Percentiles rank a stretch among this genome's conserved stretches.
Evolutionary conservation across 1,139 yeast genomes (phyloP).

Genomic region (Nakaseomyces delphensis): DNA sequence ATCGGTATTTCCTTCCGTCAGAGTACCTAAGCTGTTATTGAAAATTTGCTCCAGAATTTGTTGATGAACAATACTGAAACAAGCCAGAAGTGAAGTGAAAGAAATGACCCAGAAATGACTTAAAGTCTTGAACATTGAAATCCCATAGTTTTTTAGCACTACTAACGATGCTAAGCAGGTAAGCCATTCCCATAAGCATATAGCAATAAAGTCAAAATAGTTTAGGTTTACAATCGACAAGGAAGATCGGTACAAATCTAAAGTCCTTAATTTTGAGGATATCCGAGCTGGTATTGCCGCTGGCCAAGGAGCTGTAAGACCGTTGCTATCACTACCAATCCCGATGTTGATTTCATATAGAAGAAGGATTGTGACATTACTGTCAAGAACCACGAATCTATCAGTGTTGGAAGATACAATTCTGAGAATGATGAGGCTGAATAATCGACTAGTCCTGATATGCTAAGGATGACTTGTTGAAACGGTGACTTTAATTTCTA

Average conservation of each 20-base stretch:
- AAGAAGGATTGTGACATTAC: constrained; percentile 75
- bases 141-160: constrained; percentile 68
- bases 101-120: constrained; percentile 77
- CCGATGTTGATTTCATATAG: constrained; percentile 58
- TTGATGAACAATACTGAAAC: constrained; percentile 56
- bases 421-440: constrained; percentile 32
- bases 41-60: constrained; percentile 68
- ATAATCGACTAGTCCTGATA: constrained; percentile 33
- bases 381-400: constrained; percentile 55
- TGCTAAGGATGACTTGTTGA: constrained; percentile 31
- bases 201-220: constrained; percentile 52
- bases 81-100: constrained; percentile 56
- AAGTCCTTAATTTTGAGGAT: constrained; percentile 68
- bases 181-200: constrained; percentile 84
- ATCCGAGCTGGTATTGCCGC: constrained; percentile 85
- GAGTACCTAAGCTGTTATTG: constrained; percentile 70
- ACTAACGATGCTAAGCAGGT: constrained; percentile 72
- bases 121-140: constrained; percentile 48
- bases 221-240: constrained; percentile 42
- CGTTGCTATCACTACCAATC: constrained; percentile 76
- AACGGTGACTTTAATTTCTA: constrained; percentile 20
- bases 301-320: constrained; percentile 77
- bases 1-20: constrained; percentile 74
- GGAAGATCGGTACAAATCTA: constrained; percentile 31
- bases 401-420: constrained; percentile 35